Conservation (phyloP, 306 rosid species). For the Malus sieversii region DNA sequence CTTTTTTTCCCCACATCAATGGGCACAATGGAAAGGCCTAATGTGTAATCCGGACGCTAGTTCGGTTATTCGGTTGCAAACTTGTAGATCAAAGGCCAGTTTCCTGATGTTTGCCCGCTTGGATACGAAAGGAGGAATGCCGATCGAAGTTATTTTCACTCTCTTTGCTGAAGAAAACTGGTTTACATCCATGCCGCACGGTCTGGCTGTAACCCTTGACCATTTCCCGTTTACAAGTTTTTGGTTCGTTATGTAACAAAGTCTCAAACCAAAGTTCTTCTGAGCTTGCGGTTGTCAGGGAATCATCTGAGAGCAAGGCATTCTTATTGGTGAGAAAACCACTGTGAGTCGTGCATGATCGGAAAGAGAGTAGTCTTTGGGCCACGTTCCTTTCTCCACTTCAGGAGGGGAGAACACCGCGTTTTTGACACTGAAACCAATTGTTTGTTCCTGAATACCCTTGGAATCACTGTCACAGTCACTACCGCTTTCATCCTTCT, state of each 20-base stretch:
- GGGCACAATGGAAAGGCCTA: slow-evolving; percentile 1
- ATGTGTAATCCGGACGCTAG: neutral
- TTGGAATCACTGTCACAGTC: slow-evolving; percentile 24
- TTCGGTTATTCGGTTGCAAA: neutral
- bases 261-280: slow-evolving; percentile 6
- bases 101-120: neutral
- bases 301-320: slow-evolving; percentile 63
- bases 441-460: slow-evolving; percentile 42
- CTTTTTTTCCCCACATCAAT: neutral
- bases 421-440: slow-evolving; percentile 73
- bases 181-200: neutral
- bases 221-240: slow-evolving; percentile 12
- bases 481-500: slow-evolving; percentile 28
- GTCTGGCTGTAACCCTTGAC: neutral
- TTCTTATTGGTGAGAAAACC: slow-evolving; percentile 72
- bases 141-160: neutral
- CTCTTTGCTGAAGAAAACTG: slow-evolving; percentile 8
- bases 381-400: slow-evolving; percentile 92
- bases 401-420: slow-evolving; percentile 89
- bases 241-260: slow-evolving; percentile 20
- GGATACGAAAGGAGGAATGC: neutral
- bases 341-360: slow-evolving; percentile 93
- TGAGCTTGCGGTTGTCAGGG: slow-evolving; percentile 18
- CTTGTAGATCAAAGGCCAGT: neutral
- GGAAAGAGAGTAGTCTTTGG: slow-evolving; percentile 79